A percentile compares a stretch with the other conserved stretches of the same genome.
Evolutionary conservation across 177 flowering plant species (phyloP).

Genomic region (Vitis hybrid): DNA sequence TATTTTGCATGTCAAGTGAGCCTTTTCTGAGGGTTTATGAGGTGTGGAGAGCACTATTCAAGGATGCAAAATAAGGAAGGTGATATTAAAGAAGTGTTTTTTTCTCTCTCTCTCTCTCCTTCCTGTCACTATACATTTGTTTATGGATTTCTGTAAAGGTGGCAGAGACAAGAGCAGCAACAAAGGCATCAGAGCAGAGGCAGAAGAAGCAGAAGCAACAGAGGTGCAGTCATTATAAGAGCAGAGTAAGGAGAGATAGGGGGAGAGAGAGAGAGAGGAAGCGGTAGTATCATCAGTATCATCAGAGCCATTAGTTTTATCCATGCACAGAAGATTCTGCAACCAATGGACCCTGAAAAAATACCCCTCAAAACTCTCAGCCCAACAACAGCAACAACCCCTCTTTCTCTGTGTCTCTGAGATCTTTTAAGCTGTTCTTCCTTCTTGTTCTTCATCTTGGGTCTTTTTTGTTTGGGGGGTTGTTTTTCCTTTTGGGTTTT

Average conservation of each 20-base stretch:
- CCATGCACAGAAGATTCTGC: constrained; percentile 39
- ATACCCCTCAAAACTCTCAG: constrained; percentile 4
- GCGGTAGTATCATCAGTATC: constrained; percentile 15
- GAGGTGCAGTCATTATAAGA: constrained; percentile 37
- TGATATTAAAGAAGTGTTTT: not conserved
- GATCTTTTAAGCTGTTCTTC: not conserved
- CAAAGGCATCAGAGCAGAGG: constrained; percentile 27
- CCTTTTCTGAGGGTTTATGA: too few species aligned
- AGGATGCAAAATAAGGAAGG: not conserved
- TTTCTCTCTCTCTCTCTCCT: not conserved
- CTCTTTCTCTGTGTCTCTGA: constrained; percentile 6
- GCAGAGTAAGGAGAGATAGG: constrained; percentile 10
- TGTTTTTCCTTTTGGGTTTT: not conserved
- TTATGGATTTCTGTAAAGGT: constrained; percentile 39
- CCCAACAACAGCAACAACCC: constrained; percentile 6
- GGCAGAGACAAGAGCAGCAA: constrained; percentile 39
- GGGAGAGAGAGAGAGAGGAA: constrained; percentile 3
- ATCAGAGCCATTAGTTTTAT: constrained; percentile 29
- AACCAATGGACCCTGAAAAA: constrained; percentile 18
- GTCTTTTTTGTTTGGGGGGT: not conserved
- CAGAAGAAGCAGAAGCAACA: constrained; percentile 25
- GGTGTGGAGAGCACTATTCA: too few species aligned
- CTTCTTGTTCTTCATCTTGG: constrained; percentile 7
- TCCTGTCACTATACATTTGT: constrained; percentile 1
- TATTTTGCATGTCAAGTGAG: too few species aligned